Conservation (phyloP, 306 rosid species). For the Geum urbanum region DNA sequence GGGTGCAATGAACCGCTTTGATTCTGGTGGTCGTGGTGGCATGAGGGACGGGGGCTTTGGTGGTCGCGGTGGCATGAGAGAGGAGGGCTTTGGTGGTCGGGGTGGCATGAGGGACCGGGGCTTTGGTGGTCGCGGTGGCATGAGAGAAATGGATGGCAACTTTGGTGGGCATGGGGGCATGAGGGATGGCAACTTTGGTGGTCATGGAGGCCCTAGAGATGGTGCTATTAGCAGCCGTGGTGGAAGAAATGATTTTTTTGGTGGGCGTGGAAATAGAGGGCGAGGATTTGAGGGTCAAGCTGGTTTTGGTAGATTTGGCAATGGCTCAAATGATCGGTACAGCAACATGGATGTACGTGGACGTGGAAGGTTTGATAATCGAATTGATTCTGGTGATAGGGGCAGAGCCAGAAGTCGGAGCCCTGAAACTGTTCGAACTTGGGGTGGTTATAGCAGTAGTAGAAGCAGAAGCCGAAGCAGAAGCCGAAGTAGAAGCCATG, state of each 20-base stretch:
- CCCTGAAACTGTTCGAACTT: slow-evolving; percentile 18
- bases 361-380: slow-evolving; percentile 74
- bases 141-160: slow-evolving; percentile 33
- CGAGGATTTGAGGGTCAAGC: slow-evolving; percentile 63
- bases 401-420: slow-evolving; percentile 76
- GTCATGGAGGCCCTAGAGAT: slow-evolving; percentile 41
- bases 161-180: slow-evolving; percentile 54
- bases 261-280: slow-evolving; percentile 77
- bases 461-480: slow-evolving; percentile 79
- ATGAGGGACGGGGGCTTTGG: slow-evolving; percentile 53
- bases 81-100: slow-evolving; percentile 41
- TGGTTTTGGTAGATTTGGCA: slow-evolving; percentile 78
- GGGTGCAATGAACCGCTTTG: slow-evolving; percentile 56
- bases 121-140: slow-evolving; percentile 56
- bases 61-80: slow-evolving; percentile 59
- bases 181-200: slow-evolving; percentile 50
- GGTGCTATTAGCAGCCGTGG: slow-evolving; percentile 39
- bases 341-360: slow-evolving; percentile 65
- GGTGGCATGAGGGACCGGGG: slow-evolving; percentile 65
- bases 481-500: slow-evolving; percentile 50
- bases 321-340: slow-evolving; percentile 51
- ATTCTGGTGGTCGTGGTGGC: slow-evolving; percentile 43
- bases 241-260: slow-evolving; percentile 75
- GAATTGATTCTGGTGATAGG: slow-evolving; percentile 56
- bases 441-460: slow-evolving; percentile 16